Conservation (phyloP, 108 stramenopile species). For the Nitzschia palea region DNA sequence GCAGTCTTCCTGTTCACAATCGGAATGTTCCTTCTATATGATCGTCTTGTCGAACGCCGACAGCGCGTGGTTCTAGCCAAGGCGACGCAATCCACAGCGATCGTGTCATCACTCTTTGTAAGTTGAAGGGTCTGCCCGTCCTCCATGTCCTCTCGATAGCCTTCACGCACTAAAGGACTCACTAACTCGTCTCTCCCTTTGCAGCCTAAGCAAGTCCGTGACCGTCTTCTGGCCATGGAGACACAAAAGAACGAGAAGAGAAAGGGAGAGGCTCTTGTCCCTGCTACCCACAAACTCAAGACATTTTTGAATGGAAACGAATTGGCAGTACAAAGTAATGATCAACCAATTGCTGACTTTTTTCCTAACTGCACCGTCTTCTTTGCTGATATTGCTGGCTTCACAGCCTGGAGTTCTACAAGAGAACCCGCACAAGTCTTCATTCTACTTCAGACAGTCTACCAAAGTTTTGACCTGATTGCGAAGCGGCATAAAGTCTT, state of each 20-base stretch:
- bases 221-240: not conserved
- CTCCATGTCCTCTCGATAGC: not conserved
- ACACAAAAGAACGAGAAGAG: not conserved
- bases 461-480: not conserved
- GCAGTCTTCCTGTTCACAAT: not conserved
- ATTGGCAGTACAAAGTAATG: not conserved
- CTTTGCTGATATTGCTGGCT: not conserved
- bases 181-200: no score
- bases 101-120: slow-evolving; percentile 27
- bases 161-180: not conserved
- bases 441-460: not conserved
- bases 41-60: not conserved
- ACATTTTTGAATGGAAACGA: not conserved
- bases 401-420: not conserved
- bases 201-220: slow-evolving; percentile 11
- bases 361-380: slow-evolving; percentile 1
- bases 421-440: not conserved
- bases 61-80: not conserved
- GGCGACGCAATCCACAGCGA: slow-evolving; percentile 17
- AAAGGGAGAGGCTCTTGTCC: not conserved
- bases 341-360: slow-evolving; percentile 3
- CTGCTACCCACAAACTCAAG: not conserved
- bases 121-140: slow-evolving; percentile 51
- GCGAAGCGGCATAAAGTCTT: not conserved
- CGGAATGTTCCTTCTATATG: not conserved